Evolutionary conservation across 495 filamentous ascomycete genomes (phyloP).

Genomic region (Penicillium parvum): DNA sequence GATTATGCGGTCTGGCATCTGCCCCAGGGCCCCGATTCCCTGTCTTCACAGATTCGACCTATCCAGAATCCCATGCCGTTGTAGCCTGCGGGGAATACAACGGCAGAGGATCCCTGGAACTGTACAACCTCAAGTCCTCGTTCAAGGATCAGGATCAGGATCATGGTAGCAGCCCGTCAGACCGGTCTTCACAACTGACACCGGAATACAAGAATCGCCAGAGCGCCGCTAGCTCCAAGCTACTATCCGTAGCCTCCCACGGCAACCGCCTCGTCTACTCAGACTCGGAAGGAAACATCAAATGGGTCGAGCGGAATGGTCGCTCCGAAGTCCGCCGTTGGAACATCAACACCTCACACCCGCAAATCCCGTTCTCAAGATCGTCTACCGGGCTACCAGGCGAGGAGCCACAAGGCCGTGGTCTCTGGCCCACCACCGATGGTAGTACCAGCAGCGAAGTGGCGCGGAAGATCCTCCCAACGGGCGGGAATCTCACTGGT

Average conservation of each 20-base stretch:
- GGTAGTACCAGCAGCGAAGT: conserved; percentile 40
- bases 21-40: conserved; percentile 60
- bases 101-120: conserved; percentile 81
- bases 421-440: conserved; percentile 28
- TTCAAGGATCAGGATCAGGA: conserved; percentile 11
- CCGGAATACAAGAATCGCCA: conserved; percentile 69
- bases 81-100: conserved; percentile 94
- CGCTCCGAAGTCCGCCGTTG: conserved; percentile 72
- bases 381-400: neutral
- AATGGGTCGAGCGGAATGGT: conserved; percentile 90
- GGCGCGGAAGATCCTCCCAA: conserved; percentile 67
- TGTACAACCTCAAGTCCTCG: conserved; percentile 63
- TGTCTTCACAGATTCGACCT: conserved; percentile 46
- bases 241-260: conserved; percentile 80
- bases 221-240: conserved; percentile 71
- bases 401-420: conserved; percentile 11
- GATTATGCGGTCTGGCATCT: conserved; percentile 70
- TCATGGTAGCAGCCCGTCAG: conserved; percentile 23
- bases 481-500: conserved; percentile 41
- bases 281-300: conserved; percentile 77
- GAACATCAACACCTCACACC: conserved; percentile 54
- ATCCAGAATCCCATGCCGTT: conserved; percentile 55
- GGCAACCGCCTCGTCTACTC: conserved; percentile 81
- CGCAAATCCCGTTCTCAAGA: conserved; percentile 14
- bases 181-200: conserved; percentile 31